Evolutionary conservation across 805 yeast species (phyloP).

Genomic region (Lipomyces starkeyi): DNA sequence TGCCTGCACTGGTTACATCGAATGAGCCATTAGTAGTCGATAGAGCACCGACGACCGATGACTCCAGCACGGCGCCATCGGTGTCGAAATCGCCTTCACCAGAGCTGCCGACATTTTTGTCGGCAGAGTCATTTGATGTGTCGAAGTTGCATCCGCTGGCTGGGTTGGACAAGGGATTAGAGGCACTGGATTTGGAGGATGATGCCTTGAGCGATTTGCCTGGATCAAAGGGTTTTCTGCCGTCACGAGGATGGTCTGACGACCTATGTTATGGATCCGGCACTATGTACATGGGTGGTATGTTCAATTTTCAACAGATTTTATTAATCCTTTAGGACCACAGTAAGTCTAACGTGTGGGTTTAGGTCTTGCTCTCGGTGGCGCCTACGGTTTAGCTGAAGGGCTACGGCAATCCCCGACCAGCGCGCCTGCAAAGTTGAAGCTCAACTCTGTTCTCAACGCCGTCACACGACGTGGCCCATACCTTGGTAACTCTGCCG

Average conservation of each 20-base stretch:
- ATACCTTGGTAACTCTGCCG: slow-evolving; percentile 91
- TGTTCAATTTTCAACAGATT: not conserved
- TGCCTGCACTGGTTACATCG: not conserved
- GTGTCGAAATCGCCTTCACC: not conserved
- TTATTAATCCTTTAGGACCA: not conserved
- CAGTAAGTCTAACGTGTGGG: not conserved
- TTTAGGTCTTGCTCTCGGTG: slow-evolving; percentile 83
- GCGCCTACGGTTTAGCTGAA: slow-evolving; percentile 83
- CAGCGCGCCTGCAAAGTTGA: slow-evolving; percentile 76
- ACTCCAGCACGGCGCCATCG: not conserved
- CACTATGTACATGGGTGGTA: slow-evolving; percentile 74
- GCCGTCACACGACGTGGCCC: slow-evolving; percentile 96
- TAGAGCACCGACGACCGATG: not conserved
- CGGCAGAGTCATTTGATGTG: slow-evolving; percentile 29
- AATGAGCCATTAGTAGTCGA: not conserved
- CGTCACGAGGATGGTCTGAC: slow-evolving; percentile 97
- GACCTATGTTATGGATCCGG: slow-evolving; percentile 98
- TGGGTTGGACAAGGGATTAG: slow-evolving; percentile 53
- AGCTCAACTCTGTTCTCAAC: slow-evolving; percentile 87
- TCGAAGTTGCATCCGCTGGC: slow-evolving; percentile 40
- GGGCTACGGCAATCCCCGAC: slow-evolving; percentile 81
- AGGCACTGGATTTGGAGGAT: slow-evolving; percentile 86
- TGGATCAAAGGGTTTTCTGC: slow-evolving; percentile 88
- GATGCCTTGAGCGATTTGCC: slow-evolving; percentile 77
- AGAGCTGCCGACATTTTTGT: slow-evolving; percentile 26